Base-by-base conservation (phyloP, 495 filamentous ascomycete genomes). In the Entonaema liquescens region DNA sequence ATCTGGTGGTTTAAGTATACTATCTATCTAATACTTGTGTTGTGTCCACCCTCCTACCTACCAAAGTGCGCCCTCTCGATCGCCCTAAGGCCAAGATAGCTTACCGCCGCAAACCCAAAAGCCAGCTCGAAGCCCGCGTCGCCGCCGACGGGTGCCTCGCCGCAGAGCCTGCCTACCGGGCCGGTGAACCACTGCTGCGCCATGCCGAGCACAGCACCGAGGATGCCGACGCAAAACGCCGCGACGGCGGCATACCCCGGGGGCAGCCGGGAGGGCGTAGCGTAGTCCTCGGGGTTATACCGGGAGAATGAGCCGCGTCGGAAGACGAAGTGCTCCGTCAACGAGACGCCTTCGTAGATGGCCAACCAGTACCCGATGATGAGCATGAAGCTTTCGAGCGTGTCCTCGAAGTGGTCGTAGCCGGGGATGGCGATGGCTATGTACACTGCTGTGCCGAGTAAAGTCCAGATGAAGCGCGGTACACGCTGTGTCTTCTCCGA, bases 311-410 rank as follows among this genome's bases (percentile, higher is more conserved):
- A 68, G 2, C 88, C 88, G 36, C 88, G 85, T 73, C 87, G 88
- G 84, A 91, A 94, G 77, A 94, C 59, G 77, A 93, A 90, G 81
- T 96, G 92, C 66, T 96, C 93, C 7, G 85, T 80, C 28, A 94
- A 75, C 3, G 88, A 80, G 70, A 96, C 87, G 59, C 87, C 90
- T 63, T 89, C 86, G 81, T 95, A 96, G 71, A 95, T 93, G 38
- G 92, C 88, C 4, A 94, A 84, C 92, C 92, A 96, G 82, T 95
- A 95, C 25, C 88, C 89, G 65, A 92, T 92, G 66, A 92, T 77
- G 71, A 92, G 80, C 87, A 95, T 91, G 80, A 96, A 93, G 76
- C 92, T 92, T 71, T 90, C 86, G 33, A 95, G 84, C 52, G 92
- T 88, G 26, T 74, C 75, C 69, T 89, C 88, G 79, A 95, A 95